phyloP scores from a whole-genome alignment of 345 rosid species.

The Gossypium thurberi region DNA sequence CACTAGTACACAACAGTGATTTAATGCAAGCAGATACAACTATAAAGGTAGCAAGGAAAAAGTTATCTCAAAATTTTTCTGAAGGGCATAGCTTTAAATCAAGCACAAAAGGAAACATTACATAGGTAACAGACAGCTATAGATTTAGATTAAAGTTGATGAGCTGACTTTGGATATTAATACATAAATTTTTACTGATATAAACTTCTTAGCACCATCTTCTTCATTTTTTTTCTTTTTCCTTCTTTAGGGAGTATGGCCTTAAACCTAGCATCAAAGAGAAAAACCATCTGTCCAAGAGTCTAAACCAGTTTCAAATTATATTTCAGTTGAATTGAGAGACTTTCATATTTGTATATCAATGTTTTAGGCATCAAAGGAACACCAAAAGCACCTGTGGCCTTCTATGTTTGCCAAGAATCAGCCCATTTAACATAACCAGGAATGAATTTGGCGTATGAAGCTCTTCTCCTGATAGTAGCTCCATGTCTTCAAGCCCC shows the following conservation, averaged over 20 bases:
- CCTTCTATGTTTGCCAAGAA: slow-evolving; percentile 87
- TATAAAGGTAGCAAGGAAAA: background rate
- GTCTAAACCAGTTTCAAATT: background rate
- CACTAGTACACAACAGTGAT: background rate
- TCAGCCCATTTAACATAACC: slow-evolving; percentile 80
- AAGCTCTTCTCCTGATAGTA: slow-evolving; percentile 83
- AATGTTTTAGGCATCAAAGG: background rate
- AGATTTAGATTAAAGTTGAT: background rate
- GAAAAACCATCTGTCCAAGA: background rate
- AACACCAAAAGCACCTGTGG: slow-evolving; percentile 57
- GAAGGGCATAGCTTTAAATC: background rate
- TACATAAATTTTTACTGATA: background rate
- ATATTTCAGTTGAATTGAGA: background rate
- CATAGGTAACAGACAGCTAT: background rate
- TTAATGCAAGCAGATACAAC: background rate
- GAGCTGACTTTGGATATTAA: background rate
- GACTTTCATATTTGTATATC: background rate
- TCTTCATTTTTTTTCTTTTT: background rate
- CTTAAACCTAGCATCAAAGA: background rate
- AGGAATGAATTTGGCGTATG: slow-evolving; percentile 73
- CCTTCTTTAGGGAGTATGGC: too few relatives aligned
- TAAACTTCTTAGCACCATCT: background rate
- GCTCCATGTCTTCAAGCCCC: slow-evolving; percentile 80
- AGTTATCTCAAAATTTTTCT: background rate
- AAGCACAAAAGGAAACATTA: background rate